A percentile compares a stretch with the other conserved stretches of the same genome.
Evolutionary conservation across 148 eudicot genomes (phyloP).

Genomic region (Beta vulgaris): DNA sequence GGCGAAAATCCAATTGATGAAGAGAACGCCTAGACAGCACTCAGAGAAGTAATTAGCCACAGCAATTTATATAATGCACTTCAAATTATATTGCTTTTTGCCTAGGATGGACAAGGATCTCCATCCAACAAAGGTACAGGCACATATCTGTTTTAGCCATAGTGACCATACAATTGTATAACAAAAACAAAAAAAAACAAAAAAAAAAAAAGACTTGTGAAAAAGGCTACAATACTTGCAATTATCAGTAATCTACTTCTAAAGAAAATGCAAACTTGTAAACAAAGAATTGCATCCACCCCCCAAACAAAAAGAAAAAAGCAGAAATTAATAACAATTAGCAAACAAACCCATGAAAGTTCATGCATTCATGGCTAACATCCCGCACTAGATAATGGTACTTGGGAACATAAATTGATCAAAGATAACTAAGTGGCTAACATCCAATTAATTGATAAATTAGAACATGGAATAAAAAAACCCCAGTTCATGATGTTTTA

Average conservation of each 20-base stretch:
- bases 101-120: neutral
- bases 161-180: too few species aligned
- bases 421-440: too few species aligned
- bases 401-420: too few species aligned
- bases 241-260: neutral
- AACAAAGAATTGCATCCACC: conserved; percentile 3
- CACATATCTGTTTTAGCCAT: too few species aligned
- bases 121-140: neutral
- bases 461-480: neutral
- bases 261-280: neutral
- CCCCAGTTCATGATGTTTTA: neutral
- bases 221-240: neutral
- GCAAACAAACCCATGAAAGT: too few species aligned
- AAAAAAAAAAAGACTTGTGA: neutral
- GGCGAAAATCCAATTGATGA: neutral
- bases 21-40: neutral
- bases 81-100: too few species aligned
- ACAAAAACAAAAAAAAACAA: neutral
- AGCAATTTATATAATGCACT: too few species aligned
- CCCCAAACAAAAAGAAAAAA: neutral
- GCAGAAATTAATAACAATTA: too few species aligned
- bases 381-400: too few species aligned
- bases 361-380: too few species aligned
- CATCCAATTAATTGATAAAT: neutral
- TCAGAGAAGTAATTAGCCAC: neutral